phyloP scores from a whole-genome alignment of 768 basidiomycete species.

The Rubroboletus pulcherrimus region DNA sequence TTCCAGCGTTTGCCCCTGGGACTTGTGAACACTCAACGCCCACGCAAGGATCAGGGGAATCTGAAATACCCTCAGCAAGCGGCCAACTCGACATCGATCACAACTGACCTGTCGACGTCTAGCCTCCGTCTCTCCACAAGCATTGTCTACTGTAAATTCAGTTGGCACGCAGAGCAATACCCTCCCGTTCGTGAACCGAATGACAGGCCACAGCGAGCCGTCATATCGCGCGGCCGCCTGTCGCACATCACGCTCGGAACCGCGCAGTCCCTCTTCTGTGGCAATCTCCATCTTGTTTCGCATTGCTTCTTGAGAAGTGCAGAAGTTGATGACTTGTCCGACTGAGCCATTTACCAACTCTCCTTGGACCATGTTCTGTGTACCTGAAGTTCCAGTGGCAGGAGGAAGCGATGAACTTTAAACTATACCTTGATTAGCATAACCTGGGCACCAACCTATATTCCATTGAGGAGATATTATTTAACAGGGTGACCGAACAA shows the following conservation, averaged over 20 bases:
- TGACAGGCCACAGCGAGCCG: slow-evolving; percentile 52
- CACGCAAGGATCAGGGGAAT: slow-evolving; percentile 71
- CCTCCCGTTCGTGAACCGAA: slow-evolving; percentile 51
- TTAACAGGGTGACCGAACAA: background rate
- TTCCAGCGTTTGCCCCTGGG: slow-evolving; percentile 85
- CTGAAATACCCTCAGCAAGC: slow-evolving; percentile 31
- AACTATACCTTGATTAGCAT: slow-evolving; percentile 68
- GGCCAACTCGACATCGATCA: background rate
- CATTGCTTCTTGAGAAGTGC: slow-evolving; percentile 41
- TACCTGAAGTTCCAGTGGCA: background rate
- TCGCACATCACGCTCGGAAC: slow-evolving; percentile 24
- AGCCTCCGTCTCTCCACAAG: slow-evolving; percentile 56
- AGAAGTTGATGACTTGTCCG: slow-evolving; percentile 51
- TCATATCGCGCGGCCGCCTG: slow-evolving; percentile 18
- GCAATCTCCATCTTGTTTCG: slow-evolving; percentile 37
- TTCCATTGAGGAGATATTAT: slow-evolving; percentile 1
- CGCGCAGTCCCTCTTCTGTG: slow-evolving; percentile 31
- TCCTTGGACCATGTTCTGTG: slow-evolving; percentile 66
- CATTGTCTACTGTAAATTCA: slow-evolving; percentile 63
- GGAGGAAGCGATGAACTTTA: background rate
- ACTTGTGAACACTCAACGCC: slow-evolving; percentile 87
- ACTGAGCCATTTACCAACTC: slow-evolving; percentile 68
- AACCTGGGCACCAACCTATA: slow-evolving; percentile 76
- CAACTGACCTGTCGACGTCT: slow-evolving; percentile 50
- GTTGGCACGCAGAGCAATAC: slow-evolving; percentile 48